These are phyloP conservation scores for Hirsutella rhossiliensis DNA, from an alignment of 2,329 filamentous ascomycete genomes.

Conservation along the genomic window DNA sequence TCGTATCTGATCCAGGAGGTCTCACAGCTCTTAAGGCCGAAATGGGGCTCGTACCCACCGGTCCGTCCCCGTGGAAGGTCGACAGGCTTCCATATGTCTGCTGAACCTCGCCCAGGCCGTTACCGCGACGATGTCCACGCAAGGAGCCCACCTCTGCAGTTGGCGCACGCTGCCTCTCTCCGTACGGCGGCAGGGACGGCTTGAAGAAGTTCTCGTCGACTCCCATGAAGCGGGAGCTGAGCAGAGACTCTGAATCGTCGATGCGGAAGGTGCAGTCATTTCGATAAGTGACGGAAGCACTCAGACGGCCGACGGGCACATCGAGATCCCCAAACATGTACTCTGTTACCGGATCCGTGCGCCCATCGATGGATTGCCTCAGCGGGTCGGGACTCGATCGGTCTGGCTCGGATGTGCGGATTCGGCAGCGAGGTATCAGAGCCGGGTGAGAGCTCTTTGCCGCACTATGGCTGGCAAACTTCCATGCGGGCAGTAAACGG, in stretches of 20 bases:
- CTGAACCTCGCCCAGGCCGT: constrained; percentile 45
- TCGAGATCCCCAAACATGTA: constrained; percentile 77
- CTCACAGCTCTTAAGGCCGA: constrained; percentile 66
- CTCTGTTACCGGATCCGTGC: constrained; percentile 44
- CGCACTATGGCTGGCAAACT: constrained; percentile 61
- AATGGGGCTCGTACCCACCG: constrained; percentile 72
- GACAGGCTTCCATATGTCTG: constrained; percentile 84
- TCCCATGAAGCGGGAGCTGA: constrained; percentile 90
- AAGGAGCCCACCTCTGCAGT: constrained; percentile 59
- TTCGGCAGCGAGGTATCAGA: constrained; percentile 69
- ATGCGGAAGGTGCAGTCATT: constrained; percentile 84
- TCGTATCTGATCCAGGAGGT: constrained; percentile 47
- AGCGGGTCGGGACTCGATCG: constrained; percentile 54
- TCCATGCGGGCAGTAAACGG: constrained; percentile 76
- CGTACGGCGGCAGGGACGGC: constrained; percentile 56
- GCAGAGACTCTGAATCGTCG: constrained; percentile 78
- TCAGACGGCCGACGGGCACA: constrained; percentile 74
- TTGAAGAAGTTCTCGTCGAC: constrained; percentile 79
- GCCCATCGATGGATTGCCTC: constrained; percentile 23
- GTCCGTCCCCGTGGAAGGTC: constrained; percentile 74
- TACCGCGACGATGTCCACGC: constrained; percentile 45
- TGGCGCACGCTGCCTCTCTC: constrained; percentile 22
- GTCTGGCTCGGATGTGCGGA: constrained; percentile 49
- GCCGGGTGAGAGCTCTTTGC: constrained; percentile 56
- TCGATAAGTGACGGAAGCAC: constrained; percentile 71